These are phyloP conservation scores for Fagopyrum esculentum DNA, from an alignment of 148 eudicot species.

Conservation along the genomic window DNA sequence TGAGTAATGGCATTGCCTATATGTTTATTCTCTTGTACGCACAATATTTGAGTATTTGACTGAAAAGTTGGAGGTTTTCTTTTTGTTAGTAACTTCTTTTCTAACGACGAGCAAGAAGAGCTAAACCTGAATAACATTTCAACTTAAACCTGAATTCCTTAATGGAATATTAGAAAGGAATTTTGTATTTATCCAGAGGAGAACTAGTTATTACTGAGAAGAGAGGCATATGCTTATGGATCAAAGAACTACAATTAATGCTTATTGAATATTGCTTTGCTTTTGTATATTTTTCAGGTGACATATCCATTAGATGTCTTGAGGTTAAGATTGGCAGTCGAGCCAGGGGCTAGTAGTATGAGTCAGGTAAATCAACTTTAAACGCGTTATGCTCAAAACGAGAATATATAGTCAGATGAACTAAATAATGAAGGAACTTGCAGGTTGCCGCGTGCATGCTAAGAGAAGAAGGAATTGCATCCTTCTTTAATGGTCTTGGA, in stretches of 20 bases:
- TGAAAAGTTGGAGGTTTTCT: no score
- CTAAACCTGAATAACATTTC: no score
- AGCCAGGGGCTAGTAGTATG: conserved; percentile 79
- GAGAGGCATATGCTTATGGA: not conserved
- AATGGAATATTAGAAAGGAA: not conserved
- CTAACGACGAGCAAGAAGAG: no score
- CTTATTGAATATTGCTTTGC: not conserved
- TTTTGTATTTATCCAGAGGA: not conserved
- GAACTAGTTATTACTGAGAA: not conserved
- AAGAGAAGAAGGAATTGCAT: conserved; percentile 80
- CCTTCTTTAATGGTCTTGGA: conserved; percentile 91
- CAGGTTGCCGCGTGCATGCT: conserved; percentile 86
- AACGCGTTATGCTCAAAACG: not conserved
- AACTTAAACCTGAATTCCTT: no score
- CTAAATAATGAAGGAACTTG: conserved; percentile 22
- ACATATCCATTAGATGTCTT: conserved; percentile 94
- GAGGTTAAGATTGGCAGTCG: conserved; percentile 91
- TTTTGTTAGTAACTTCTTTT: no score
- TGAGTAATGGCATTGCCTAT: conserved; percentile 25
- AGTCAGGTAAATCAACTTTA: conserved; percentile 43
- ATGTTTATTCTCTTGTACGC: not conserved
- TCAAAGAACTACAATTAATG: not conserved
- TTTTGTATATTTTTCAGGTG: conserved; percentile 34
- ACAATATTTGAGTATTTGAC: not conserved
- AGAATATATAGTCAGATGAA: not conserved